These are phyloP conservation scores for Hibiscus syriacus DNA, from an alignment of 345 rosid genomes.

Conservation along the genomic window DNA sequence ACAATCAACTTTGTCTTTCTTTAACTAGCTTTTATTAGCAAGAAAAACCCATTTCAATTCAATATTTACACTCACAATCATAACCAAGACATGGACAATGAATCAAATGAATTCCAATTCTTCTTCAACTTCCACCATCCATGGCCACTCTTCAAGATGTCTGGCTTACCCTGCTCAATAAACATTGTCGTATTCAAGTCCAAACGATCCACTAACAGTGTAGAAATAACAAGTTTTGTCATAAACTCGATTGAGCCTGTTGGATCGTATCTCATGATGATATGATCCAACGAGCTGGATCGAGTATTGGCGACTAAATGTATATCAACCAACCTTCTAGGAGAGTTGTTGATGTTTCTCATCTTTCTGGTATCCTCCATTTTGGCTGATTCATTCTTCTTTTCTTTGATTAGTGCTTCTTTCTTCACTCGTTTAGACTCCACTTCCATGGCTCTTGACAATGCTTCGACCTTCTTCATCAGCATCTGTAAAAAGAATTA, in stretches of 20 bases:
- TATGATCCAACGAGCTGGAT: too few species aligned
- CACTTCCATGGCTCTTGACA: constrained; percentile 64
- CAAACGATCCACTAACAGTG: too few species aligned
- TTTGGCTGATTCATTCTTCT: constrained; percentile 32
- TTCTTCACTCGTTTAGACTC: constrained; percentile 77
- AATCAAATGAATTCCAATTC: constrained; percentile 26
- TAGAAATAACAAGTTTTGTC: too few species aligned
- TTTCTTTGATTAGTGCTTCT: constrained; percentile 67
- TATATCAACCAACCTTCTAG: constrained; percentile 20
- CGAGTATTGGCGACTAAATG: too few species aligned
- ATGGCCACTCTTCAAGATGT: constrained; percentile 19
- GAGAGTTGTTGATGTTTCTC: constrained; percentile 16
- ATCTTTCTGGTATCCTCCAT: constrained; percentile 29
- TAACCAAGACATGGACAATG: constrained; percentile 4
- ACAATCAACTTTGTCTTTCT: constrained; percentile 4
- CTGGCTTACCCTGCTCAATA: not conserved
- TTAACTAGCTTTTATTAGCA: constrained; percentile 15
- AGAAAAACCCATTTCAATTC: not conserved
- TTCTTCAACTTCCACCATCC: constrained; percentile 11
- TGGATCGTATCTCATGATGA: too few species aligned
- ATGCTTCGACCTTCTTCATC: constrained; percentile 68
- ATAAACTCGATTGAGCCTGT: too few species aligned
- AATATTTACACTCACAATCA: constrained; percentile 29
- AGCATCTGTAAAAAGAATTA: constrained; percentile 45
- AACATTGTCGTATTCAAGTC: too few species aligned